phyloP scores from a whole-genome alignment of 2,329 filamentous ascomycete species.

The Penicillium paneum region DNA sequence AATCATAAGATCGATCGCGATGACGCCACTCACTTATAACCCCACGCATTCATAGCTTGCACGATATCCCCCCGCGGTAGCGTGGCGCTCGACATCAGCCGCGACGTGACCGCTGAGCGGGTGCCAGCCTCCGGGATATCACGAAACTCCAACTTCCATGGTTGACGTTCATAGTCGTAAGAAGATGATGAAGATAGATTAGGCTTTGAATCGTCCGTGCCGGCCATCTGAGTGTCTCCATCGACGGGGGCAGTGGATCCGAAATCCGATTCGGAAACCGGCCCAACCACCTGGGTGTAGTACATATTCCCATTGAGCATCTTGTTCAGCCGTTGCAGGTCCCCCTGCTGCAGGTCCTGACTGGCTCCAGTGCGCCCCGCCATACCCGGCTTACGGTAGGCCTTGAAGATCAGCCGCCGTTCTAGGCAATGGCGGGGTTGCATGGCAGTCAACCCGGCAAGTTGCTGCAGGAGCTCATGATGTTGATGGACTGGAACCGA shows the following conservation, averaged over 20 bases:
- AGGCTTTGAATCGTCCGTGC: constrained; percentile 20
- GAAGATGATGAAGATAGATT: neutral
- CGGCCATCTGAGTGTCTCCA: constrained; percentile 35
- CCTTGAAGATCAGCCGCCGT: constrained; percentile 58
- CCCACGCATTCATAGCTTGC: constrained; percentile 51
- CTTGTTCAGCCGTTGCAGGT: constrained; percentile 46
- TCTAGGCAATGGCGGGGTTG: constrained; percentile 56
- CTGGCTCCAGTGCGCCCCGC: constrained; percentile 42
- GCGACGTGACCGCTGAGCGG: constrained; percentile 52
- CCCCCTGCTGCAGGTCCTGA: constrained; percentile 45
- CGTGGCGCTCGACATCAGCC: constrained; percentile 50
- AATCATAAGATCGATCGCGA: constrained; percentile 10
- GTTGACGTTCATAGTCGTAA: constrained; percentile 38
- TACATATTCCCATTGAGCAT: constrained; percentile 53
- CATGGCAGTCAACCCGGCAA: constrained; percentile 60
- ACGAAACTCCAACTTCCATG: constrained; percentile 48
- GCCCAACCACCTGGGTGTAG: constrained; percentile 52
- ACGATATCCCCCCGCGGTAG: constrained; percentile 51
- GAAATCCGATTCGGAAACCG: constrained; percentile 40
- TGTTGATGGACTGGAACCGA: constrained; percentile 57
- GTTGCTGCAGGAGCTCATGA: constrained; percentile 59
- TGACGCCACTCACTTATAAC: constrained; percentile 48
- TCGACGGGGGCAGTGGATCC: constrained; percentile 20
- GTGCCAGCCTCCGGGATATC: constrained; percentile 53
- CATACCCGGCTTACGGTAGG: constrained; percentile 47